Evolutionary conservation across 169 alveolate genomes (phyloP).

Genomic region (Babesia bovis): DNA sequence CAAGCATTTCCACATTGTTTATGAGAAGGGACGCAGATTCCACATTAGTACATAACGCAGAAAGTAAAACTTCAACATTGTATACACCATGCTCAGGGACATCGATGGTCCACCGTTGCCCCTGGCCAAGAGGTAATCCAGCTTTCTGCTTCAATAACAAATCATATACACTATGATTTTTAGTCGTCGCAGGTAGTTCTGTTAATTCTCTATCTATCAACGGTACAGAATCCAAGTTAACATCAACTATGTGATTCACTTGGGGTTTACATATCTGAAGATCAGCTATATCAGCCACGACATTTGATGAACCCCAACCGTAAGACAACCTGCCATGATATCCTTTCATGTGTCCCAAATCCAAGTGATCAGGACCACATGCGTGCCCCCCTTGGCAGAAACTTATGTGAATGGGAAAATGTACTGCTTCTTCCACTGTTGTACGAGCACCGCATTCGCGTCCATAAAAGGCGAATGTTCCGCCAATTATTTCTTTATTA

Average conservation of each 20-base stretch:
- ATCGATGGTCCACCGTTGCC: constrained; percentile 54
- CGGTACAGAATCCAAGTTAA: neutral
- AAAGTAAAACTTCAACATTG: constrained; percentile 28
- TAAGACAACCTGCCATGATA: constrained; percentile 44
- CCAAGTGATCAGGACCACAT: constrained; percentile 37
- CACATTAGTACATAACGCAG: constrained; percentile 32
- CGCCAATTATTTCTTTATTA: constrained; percentile 37
- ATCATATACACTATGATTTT: neutral
- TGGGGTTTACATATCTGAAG: constrained; percentile 5
- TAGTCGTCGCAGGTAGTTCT: neutral
- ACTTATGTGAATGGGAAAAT: constrained; percentile 13
- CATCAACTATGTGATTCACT: neutral
- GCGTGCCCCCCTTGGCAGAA: constrained; percentile 38
- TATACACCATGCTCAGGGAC: constrained; percentile 57
- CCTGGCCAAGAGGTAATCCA: constrained; percentile 30
- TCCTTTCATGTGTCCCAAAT: constrained; percentile 40
- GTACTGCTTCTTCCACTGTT: constrained; percentile 3
- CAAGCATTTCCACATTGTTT: constrained; percentile 49
- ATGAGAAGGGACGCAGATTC: constrained; percentile 21
- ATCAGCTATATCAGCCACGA: neutral
- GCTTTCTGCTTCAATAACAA: neutral
- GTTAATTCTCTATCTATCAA: neutral
- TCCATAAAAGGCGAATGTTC: constrained; percentile 54
- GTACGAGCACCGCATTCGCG: constrained; percentile 35
- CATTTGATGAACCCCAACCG: constrained; percentile 56